Conservation (phyloP, 805 yeast species). For the Pichia exigua region DNA sequence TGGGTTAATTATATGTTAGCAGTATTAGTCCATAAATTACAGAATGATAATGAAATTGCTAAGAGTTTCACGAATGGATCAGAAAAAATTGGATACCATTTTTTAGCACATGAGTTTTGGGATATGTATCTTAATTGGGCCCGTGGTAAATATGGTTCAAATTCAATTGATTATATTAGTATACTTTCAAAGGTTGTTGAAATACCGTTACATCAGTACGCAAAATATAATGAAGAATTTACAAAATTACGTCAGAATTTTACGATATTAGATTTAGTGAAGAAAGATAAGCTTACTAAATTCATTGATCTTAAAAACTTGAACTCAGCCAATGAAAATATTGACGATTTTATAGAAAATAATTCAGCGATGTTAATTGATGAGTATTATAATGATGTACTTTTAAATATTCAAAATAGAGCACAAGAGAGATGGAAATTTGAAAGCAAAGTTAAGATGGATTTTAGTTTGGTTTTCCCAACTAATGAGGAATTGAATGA, state of each 20-base stretch:
- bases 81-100: slow-evolving; percentile 55
- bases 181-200: slow-evolving; percentile 39
- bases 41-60: slow-evolving; percentile 28
- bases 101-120: slow-evolving; percentile 77
- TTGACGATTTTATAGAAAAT: slow-evolving; percentile 9
- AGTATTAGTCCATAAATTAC: slow-evolving; percentile 34
- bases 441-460: slow-evolving; percentile 57
- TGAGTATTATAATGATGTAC: slow-evolving; percentile 35
- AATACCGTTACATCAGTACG: slow-evolving; percentile 81
- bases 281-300: slow-evolving; percentile 23
- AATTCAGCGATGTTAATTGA: slow-evolving; percentile 29
- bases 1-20: slow-evolving; percentile 64
- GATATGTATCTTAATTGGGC: slow-evolving; percentile 65
- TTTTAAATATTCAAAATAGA: slow-evolving; percentile 38
- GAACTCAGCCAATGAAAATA: background rate
- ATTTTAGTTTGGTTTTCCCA: slow-evolving; percentile 45
- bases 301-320: slow-evolving; percentile 17
- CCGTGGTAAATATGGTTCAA: slow-evolving; percentile 26
- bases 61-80: slow-evolving; percentile 42
- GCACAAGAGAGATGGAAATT: slow-evolving; percentile 62
- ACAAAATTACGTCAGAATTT: slow-evolving; percentile 31
- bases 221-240: slow-evolving; percentile 58
- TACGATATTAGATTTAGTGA: slow-evolving; percentile 27
- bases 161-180: slow-evolving; percentile 31
- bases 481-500: slow-evolving; percentile 34